Evolutionary conservation across 805 yeast genomes (phyloP), one percentile per base, ranked within the genome.

Genomic region (Torulaspora microellipsoides): DNA sequence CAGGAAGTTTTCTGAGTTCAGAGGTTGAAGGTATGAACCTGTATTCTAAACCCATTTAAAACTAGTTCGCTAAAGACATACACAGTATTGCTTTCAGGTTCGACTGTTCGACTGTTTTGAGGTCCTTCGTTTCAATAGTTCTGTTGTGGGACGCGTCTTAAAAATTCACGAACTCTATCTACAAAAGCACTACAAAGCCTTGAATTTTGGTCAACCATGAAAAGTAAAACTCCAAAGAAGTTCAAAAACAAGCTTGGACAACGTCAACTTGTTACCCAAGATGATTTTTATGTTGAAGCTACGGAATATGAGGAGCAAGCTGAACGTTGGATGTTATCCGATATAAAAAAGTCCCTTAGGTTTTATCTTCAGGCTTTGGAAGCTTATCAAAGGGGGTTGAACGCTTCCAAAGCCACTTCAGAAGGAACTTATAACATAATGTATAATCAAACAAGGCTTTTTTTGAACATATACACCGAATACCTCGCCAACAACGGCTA

Each of bases 251-350:
- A 49, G 33, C 47, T 41, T 13, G 48, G 49, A 9, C 37, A 36
- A 30, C 47, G 44, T 15, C 43, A 40, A 15, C 40, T 49, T 17
- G 46, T 48, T 8, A 56, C 58, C 3, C 63, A 56, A 38, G 57
- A 58, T 25, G 67, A 64, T 42, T 65, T 48, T 34, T 65, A 64
- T 35, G 48, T 44, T n/a, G 64, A 59, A 36, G 69, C 59, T 2
- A 55, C 58, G 2, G 51, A 52, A 7, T 48, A 41, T 34, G 69
- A 65, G 45, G 66, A 62, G 36, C 63, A 62, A 34, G 69, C 63
- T n/a, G 68, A 62, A 33, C 53, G 69, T 36, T 65, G 67, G 66
- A 46, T 56, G 5, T 47, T 56, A 3, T 62, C 66, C 2, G 69
- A 65, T 42, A 47, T 63, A 10, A 58, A 57, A 37, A 62, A 60